Evolutionary conservation across 1,139 yeast species (phyloP).

Genomic region (Groenewaldozyma sp.): DNA sequence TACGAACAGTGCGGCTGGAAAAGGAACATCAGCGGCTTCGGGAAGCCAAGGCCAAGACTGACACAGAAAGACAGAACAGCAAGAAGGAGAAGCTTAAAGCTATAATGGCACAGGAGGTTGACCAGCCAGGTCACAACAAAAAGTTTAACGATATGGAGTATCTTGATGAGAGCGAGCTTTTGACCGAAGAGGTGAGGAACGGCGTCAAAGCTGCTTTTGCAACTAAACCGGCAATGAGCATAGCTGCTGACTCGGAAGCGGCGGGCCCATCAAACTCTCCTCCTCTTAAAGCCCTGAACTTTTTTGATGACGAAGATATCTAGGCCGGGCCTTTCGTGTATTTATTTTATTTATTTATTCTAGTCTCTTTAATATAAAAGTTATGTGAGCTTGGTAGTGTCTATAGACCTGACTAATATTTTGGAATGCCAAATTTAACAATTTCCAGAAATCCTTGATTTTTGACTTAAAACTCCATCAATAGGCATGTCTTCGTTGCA

Average conservation of each 20-base stretch:
- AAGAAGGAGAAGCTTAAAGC: slow-evolving; percentile 30
- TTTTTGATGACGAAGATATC: slow-evolving; percentile 1
- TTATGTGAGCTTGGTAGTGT: too few relatives aligned
- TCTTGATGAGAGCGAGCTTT: slow-evolving; percentile 30
- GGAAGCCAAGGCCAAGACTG: slow-evolving; percentile 21
- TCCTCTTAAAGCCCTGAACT: slow-evolving; percentile 1
- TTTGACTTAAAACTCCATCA: too few relatives aligned
- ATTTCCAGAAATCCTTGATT: neutral
- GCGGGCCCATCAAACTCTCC: too few relatives aligned
- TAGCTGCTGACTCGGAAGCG: too few relatives aligned
- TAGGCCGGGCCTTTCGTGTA: too few relatives aligned
- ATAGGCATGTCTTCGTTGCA: slow-evolving; percentile 9
- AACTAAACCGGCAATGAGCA: too few relatives aligned
- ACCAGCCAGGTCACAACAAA: slow-evolving; percentile 13
- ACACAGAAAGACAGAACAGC: slow-evolving; percentile 21
- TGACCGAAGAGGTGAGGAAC: slow-evolving; percentile 12
- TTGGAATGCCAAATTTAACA: too few relatives aligned
- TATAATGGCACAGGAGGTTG: slow-evolving; percentile 17
- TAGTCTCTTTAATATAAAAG: too few relatives aligned
- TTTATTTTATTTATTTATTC: too few relatives aligned
- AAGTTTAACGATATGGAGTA: slow-evolving; percentile 31
- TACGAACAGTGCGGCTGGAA: slow-evolving; percentile 29
- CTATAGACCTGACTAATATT: too few relatives aligned
- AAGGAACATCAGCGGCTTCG: slow-evolving; percentile 30
- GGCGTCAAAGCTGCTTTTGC: slow-evolving; percentile 6